phyloP scores from a whole-genome alignment of 257 asterid genomes.

The Linaria vulgaris region DNA sequence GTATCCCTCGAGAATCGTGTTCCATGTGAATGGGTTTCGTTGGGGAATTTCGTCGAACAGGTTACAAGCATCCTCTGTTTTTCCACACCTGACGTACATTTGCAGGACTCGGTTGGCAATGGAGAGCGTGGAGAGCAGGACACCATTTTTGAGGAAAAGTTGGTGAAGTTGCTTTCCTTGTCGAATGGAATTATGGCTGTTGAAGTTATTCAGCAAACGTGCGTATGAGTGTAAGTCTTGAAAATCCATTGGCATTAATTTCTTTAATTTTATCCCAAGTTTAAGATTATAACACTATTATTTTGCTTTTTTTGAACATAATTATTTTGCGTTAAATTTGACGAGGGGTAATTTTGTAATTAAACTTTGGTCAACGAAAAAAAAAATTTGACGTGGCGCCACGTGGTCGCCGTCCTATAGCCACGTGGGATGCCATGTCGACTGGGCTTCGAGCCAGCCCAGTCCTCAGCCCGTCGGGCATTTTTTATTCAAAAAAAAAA shows the following conservation, averaged over 20 bases:
- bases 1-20: slow-evolving; percentile 70
- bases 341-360: too few species aligned
- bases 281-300: too few species aligned
- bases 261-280: too few species aligned
- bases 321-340: too few species aligned
- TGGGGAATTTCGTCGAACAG: slow-evolving; percentile 79
- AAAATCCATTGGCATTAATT: slow-evolving; percentile 38
- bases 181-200: slow-evolving; percentile 31
- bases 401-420: too few species aligned
- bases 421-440: too few species aligned
- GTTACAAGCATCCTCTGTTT: slow-evolving; percentile 40
- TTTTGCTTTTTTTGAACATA: too few species aligned
- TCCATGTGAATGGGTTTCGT: slow-evolving; percentile 71
- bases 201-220: slow-evolving; percentile 54
- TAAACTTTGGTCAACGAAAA: too few species aligned
- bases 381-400: too few species aligned
- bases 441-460: too few species aligned
- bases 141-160: slow-evolving; percentile 70
- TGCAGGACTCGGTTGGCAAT: slow-evolving; percentile 79
- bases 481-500: too few species aligned
- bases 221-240: slow-evolving; percentile 52
- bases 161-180: slow-evolving; percentile 78
- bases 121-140: slow-evolving; percentile 49
- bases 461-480: too few species aligned
- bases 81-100: slow-evolving; percentile 66